Base-by-base conservation (phyloP, 768 basidiomycete genomes). In the Psilocybe cyanescens region DNA sequence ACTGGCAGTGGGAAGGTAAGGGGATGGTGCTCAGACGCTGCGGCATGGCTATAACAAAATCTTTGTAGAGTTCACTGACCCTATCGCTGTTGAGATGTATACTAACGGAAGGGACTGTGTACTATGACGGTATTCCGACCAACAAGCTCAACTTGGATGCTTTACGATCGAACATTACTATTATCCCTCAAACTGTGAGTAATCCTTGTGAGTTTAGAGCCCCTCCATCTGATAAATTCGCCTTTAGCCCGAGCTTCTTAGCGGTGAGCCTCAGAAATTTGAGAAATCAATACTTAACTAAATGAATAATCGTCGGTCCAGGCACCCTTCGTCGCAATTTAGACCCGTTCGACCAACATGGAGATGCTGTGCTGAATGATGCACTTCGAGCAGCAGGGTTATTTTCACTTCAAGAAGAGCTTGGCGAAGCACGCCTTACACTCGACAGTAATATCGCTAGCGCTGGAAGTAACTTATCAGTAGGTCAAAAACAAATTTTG, bases 401-500 rank as follows among this genome's bases (percentile, higher is more conserved):
- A 4, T 75, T 75, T 54, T 70, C 81, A 8, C 64, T 78, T 30
- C 72, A 79, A 65, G 67, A 61, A 41, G 76, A 77, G 66, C 74
- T 82, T 74, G 60, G 83, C 74, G 70, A 85, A 82, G 59, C 82
- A 74, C 51, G 78, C 76, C 71, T 83, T 41, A 77, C 75, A 4
- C 71, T 86, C 16, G 82, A 85, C 48, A 81, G 74, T 24, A 59
- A 67, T 8, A 75, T 85, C 47, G 66, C 78, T n/a, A 77, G 74
- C 3, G 88, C 87, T 5, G 91, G 90, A 3, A 73, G 79, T 16
- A 92, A 92, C 69, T 84, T 92, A 63, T 90, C 88, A 1, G 86
- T 89, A 35, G 91, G 91, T n/a, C 89, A 92, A 67, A 72, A 90
- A 3, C 91, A 94, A 64, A 80, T 89, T 49, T 81, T 89, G 51